Evolutionary conservation across 192 early-diverging fungal species (phyloP).

Genomic region (Chytriomyces hyalinus): DNA sequence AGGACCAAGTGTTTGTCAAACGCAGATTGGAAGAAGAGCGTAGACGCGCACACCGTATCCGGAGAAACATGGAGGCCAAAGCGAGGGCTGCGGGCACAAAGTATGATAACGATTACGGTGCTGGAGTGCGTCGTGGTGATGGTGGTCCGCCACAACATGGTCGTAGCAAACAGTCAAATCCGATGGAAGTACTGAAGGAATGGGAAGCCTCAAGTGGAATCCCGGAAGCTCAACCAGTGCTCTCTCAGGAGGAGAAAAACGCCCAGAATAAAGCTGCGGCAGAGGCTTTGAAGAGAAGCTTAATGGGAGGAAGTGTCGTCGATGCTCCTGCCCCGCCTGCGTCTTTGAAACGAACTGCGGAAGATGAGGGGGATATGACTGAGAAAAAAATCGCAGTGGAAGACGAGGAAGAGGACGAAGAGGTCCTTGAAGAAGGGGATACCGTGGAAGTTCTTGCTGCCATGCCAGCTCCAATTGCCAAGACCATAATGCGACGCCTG

Average conservation of each 20-base stretch:
- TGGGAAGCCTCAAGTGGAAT: neutral
- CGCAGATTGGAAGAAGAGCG: slow-evolving; percentile 52
- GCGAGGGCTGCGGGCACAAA: slow-evolving; percentile 10
- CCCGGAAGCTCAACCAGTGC: neutral
- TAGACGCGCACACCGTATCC: slow-evolving; percentile 35
- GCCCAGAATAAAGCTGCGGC: slow-evolving; percentile 55
- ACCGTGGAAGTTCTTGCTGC: slow-evolving; percentile 54
- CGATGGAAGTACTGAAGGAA: slow-evolving; percentile 1
- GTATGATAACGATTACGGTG: slow-evolving; percentile 11
- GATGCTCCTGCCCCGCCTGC: neutral
- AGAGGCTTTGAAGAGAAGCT: slow-evolving; percentile 43
- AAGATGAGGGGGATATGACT: neutral
- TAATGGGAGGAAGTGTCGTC: slow-evolving; percentile 11
- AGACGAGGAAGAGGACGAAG: slow-evolving; percentile 46
- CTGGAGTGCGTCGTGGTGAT: slow-evolving; percentile 9
- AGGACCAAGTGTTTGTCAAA: slow-evolving; percentile 58
- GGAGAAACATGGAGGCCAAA: slow-evolving; percentile 41
- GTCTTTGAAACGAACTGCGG: slow-evolving; percentile 32
- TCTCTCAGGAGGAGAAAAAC: neutral
- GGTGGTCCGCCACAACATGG: neutral
- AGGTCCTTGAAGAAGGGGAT: slow-evolving; percentile 49
- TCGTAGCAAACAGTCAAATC: neutral
- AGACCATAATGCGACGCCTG: neutral
- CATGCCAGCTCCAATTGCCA: slow-evolving; percentile 38
- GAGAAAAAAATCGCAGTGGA: slow-evolving; percentile 22